Base-by-base conservation (phyloP, 192 early-diverging fungal genomes). In the Jimgerdemannia flammicorona region DNA sequence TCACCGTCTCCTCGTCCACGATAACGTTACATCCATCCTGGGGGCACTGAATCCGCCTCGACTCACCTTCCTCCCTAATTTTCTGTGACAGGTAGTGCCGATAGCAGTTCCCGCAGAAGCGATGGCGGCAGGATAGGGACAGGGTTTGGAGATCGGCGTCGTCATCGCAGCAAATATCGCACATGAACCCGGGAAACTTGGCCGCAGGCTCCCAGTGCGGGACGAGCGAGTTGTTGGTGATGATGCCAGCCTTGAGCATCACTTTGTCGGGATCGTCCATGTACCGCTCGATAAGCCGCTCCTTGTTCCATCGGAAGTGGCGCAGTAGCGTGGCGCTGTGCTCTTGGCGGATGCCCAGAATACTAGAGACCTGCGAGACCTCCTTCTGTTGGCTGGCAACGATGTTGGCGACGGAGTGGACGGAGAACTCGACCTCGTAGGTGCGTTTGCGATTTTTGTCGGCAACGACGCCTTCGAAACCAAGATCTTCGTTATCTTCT, bases 161-260 rank as follows among this genome's bases (percentile, higher is more conserved):
- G 71, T 93, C 93, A 67, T 87, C 86, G 80, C 89, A 98, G 86
- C 98, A 99, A 75, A 99, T 95, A 41, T 92, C 93, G 84, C 98
- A 99, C 66, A 83, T 81, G 77, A 97, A 96, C 43, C 78, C 77
- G 14, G 79, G 78, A 9, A 80, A 72, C 40, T 82, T 78, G 39
- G 64, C 67, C 6, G 73, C 76, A 2, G n/a, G 65, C 17, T 85
- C 70, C 9, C 86, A 71, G 14, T 71, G 70, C 9, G 85, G 77
- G 70, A 83, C 66, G 70, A 75, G 72, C 11, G 78, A 71, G 39
- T 88, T 84, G 29, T 87, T 84, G 11, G 90, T 72, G 43, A 94
- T 85, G 6, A 96, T 90, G n/a, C 95, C 95, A 3, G 94, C 93
- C 19, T 81, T 70, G 42, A 79, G 72, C 54, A 89, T 70, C n/a